Base-by-base conservation (phyloP, 1,284 basidiomycete genomes). In the Moniliophthora roreri region DNA sequence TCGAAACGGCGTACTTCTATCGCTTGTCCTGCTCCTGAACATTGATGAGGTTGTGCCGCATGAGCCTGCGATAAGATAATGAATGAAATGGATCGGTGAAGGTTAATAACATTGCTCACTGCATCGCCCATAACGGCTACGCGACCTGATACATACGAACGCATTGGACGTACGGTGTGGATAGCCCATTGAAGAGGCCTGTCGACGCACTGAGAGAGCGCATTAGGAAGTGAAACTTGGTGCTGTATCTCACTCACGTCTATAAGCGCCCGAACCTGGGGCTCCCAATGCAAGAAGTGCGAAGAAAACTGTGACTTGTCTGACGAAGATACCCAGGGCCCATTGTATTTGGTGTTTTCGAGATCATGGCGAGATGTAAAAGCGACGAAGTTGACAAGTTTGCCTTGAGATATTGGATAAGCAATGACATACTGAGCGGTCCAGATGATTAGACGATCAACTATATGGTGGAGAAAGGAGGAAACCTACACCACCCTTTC, bases 51-150 rank as follows among this genome's bases (percentile, higher is more conserved):
- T 26, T 63, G 65, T 71, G 73, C 73, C 2, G 73, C 71, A 56
- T 75, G 73, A 21, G 68, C 71, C 70, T 73, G 46, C 15, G 41
- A 42, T 16, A 8, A 26, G 9, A 32, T 7, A 42, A 13, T 46
- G 9, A 48, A 26, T 3, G 38, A 50, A 20, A 40, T n/a, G 28
- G 6, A 32, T 26, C 21, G 18, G 49, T 8, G 6, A 37, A 36
- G 39, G 26, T 41, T 15, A 9, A 18, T 28, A 50, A 6, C 11
- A 32, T 32, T 32, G 59, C 69, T 38, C 55, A 75, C 78, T 0
- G 79, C 73, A 62, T 81, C 79, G 1, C 80, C 79, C 4, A 78
- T 52, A 4, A 81, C 58, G 3, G 73, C 71, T 15, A 78, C 69
- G 1, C 67, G 61, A 0, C 68, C 71, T 10, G 63, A 61, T 2